Conservation (phyloP, 345 rosid species). For the Durio zibethinus region DNA sequence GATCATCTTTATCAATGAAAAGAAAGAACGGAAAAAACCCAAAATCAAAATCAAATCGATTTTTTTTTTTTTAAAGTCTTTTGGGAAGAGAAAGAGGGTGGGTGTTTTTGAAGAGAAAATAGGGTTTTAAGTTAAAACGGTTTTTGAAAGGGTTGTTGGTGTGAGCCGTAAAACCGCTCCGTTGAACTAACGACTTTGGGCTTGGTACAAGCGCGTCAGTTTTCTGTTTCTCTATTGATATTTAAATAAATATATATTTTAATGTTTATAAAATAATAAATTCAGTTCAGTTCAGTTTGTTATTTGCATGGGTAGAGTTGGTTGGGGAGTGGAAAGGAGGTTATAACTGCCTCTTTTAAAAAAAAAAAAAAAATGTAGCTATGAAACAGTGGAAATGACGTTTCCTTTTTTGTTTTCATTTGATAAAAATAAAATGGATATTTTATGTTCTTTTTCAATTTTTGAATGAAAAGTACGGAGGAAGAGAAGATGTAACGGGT, state of each 20-base stretch:
- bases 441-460: background rate
- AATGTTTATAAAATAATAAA: background rate
- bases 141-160: constrained; percentile 34
- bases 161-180: constrained; percentile 54
- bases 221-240: background rate
- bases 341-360: background rate
- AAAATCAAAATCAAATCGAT: background rate
- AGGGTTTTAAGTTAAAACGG: constrained; percentile 16
- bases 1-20: background rate
- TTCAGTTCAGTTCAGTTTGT: background rate
- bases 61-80: too few species aligned
- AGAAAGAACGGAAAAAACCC: background rate
- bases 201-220: background rate
- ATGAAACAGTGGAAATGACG: background rate
- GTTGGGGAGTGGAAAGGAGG: background rate
- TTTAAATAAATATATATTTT: background rate
- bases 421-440: background rate
- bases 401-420: background rate
- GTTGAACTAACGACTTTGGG: constrained; percentile 27
- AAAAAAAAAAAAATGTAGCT: background rate
- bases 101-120: background rate
- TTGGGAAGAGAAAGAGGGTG: background rate
- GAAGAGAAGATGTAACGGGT: background rate
- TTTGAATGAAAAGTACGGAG: too few species aligned
- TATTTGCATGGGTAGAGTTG: background rate